phyloP scores from a whole-genome alignment of 352 stramenopile species.

The Globisporangium camurandrum region DNA sequence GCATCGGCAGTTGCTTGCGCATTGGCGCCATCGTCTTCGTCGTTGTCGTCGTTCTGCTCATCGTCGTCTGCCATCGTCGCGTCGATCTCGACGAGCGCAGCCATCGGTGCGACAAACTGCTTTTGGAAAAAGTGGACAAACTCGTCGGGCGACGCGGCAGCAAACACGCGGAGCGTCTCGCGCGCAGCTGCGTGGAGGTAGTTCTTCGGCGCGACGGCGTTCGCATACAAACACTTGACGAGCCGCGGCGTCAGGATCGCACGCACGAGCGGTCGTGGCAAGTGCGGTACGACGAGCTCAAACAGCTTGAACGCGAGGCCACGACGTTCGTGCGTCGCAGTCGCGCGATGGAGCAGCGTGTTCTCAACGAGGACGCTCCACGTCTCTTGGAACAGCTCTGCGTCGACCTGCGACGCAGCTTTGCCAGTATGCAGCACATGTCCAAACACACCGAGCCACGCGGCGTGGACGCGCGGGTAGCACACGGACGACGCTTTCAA shows the following conservation, averaged over 20 bases:
- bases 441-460: conserved; percentile 71
- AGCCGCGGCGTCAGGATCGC: conserved; percentile 68
- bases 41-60: conserved; percentile 24
- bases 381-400: conserved; percentile 63
- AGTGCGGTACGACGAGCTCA: conserved; percentile 48
- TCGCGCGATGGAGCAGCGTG: conserved; percentile 35
- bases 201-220: conserved; percentile 71
- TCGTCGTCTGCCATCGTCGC: conserved; percentile 24
- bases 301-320: conserved; percentile 80
- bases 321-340: conserved; percentile 69
- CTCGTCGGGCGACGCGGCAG: conserved; percentile 32
- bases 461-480: conserved; percentile 75
- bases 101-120: conserved; percentile 57
- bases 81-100: conserved; percentile 38
- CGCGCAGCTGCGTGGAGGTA: conserved; percentile 75
- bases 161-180: conserved; percentile 61
- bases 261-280: conserved; percentile 42
- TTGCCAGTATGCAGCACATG: conserved; percentile 49
- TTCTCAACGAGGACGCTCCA: conserved; percentile 83
- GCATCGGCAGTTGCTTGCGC: too few species aligned
- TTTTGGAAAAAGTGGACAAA: conserved; percentile 70
- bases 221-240: conserved; percentile 81
- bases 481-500: conserved; percentile 57
- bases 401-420: conserved; percentile 30
- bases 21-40: conserved; percentile 17